Evolutionary conservation across 2,329 filamentous ascomycete species (phyloP), one percentile per base, ranked within the genome.

Genomic region (Colletotrichum tofieldiae): DNA sequence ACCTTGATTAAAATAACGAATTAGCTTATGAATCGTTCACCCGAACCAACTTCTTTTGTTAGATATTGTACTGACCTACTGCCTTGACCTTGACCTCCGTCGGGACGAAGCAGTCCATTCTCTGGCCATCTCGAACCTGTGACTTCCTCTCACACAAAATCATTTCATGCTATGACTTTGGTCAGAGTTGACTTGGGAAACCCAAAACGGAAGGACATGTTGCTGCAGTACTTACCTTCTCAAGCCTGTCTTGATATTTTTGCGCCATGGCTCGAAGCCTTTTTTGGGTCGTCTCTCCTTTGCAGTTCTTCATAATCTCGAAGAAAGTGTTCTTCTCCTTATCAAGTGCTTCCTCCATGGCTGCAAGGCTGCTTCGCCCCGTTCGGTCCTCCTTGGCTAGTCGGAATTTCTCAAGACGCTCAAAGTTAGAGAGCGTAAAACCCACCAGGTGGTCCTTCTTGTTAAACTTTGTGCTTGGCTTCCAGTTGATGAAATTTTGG

Each of bases 1-100:
- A 11, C 85, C 85, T 79, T 61, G 23, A 5, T 23, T 8, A 18
- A 0, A 8, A 5, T 9, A 8, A 2, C 1, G 12, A 5, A 12
- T 47, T 20, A 45, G 26, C 14, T 8, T 5, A 5, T 3, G 23
- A 8, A 3, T 1, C 23, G 11, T 37, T 0, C 9, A 5, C 4
- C 4, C 18, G 1, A 0, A 29, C 26, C 12, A 0, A n/a, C 2
- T 1, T 8, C n/a, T 11, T 7, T 3, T 1, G 23, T 32, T 3
- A 16, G 7, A 7, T 26, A 2, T 20, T 8, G 0, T 29, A 62
- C 71, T 67, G 2, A 58, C 71, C 71, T 0, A 73, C 71, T 9
- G 71, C 67, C 37, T 52, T 56, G 14, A 73, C 39, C 5, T 32
- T 62, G 35, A 56, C 61, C 3, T 58, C 39, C 9, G 55, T 41